Percentiles rank a stretch among this genome's conserved stretches.
Conservation (phyloP, 2,329 filamentous ascomycete genomes). For the Fusarium keratoplasticum region DNA sequence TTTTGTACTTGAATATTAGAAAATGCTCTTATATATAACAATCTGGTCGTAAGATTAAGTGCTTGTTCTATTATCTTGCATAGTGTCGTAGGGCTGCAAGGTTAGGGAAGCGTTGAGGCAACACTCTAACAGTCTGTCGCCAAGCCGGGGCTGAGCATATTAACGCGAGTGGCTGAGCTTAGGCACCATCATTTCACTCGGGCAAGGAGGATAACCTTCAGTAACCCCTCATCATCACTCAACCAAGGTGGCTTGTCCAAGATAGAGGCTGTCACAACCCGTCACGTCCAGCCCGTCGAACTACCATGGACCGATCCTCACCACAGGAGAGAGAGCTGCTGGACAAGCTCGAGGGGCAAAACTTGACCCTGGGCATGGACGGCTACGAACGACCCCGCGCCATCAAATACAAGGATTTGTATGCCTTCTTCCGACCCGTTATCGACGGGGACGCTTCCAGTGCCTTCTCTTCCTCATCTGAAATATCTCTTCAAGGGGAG, state of each 20-base stretch:
- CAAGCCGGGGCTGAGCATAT: neutral
- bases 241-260: neutral
- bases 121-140: neutral
- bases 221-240: neutral
- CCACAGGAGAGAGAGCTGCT: neutral
- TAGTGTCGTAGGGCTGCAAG: neutral
- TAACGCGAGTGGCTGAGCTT: neutral
- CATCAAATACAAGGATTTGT: neutral
- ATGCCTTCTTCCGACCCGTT: neutral
- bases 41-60: neutral
- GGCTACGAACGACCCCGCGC: neutral
- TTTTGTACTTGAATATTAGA: neutral
- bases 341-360: neutral
- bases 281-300: neutral
- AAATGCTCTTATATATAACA: neutral
- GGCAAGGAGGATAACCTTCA: neutral
- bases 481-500: neutral
- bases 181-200: neutral
- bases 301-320: neutral
- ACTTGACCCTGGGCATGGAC: neutral
- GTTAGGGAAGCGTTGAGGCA: neutral
- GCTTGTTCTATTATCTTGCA: neutral
- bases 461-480: neutral
- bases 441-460: neutral
- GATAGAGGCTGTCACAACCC: neutral